phyloP scores from a whole-genome alignment of 2,329 filamentous ascomycete species.

The Beauveria brongniartii region DNA sequence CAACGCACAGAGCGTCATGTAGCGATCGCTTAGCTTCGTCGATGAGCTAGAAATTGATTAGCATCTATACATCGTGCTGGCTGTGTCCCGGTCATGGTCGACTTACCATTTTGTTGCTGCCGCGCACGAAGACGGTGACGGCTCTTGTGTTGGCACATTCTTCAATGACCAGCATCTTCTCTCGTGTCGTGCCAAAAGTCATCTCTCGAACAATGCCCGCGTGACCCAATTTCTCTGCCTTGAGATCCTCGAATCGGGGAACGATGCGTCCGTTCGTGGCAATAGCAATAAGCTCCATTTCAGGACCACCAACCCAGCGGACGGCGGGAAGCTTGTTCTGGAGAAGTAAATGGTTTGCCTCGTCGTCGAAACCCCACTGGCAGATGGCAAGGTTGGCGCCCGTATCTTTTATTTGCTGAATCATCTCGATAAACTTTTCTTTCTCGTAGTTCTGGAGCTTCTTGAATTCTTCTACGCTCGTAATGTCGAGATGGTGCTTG shows the following conservation, averaged over 20 bases:
- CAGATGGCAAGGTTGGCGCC: conserved; percentile 97
- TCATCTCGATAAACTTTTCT: conserved; percentile 97
- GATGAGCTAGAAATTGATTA: conserved; percentile 63
- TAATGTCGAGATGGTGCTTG: conserved; percentile 98
- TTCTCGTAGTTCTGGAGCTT: conserved; percentile 93
- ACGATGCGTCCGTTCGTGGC: conserved; percentile 97
- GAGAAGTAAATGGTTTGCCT: conserved; percentile 93
- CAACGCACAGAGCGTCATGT: conserved; percentile 94
- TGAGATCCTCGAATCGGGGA: conserved; percentile 92
- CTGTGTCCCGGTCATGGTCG: not conserved
- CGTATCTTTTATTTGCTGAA: conserved; percentile 93
- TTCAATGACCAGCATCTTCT: conserved; percentile 99
- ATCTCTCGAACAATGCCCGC: conserved; percentile 91
- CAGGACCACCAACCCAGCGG: conserved; percentile 94
- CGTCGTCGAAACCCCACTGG: conserved; percentile 99
- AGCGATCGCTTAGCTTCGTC: conserved; percentile 97
- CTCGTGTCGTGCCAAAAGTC: conserved; percentile 92
- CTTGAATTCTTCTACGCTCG: conserved; percentile 95
- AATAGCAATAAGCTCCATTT: conserved; percentile 97
- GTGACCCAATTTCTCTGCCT: conserved; percentile 78
- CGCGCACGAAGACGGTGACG: conserved; percentile 91
- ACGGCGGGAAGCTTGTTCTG: conserved; percentile 96
- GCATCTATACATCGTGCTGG: not conserved
- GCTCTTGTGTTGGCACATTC: conserved; percentile 97
- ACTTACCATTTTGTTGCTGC: conserved; percentile 97